Conservation (phyloP, 257 asterid species). For the Ocimum tenuiflorum region DNA sequence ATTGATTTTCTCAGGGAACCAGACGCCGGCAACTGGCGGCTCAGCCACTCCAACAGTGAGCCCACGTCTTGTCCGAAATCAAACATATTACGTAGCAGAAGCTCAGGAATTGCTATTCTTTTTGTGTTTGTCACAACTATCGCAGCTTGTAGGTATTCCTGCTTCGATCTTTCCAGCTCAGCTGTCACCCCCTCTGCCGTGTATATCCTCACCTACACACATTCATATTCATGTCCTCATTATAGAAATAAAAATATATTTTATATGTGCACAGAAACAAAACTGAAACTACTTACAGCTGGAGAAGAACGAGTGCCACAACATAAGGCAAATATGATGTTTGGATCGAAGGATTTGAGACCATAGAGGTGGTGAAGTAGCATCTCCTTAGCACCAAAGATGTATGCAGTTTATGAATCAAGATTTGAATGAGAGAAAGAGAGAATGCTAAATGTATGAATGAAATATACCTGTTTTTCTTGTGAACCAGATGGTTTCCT, state of each 20-base stretch:
- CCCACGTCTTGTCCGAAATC: slow-evolving; percentile 54
- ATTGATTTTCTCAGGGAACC: slow-evolving; percentile 73
- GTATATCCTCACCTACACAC: slow-evolving; percentile 61
- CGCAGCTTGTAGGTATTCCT: slow-evolving; percentile 79
- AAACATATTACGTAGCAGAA: slow-evolving; percentile 48
- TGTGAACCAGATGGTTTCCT: slow-evolving; percentile 50
- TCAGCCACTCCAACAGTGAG: slow-evolving; percentile 66
- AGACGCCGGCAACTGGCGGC: slow-evolving; percentile 70
- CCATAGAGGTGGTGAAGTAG: slow-evolving; percentile 47
- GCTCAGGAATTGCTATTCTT: slow-evolving; percentile 66
- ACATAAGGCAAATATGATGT: slow-evolving; percentile 74
- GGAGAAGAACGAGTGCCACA: slow-evolving; percentile 92
- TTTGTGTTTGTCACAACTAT: slow-evolving; percentile 50
- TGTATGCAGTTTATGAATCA: slow-evolving; percentile 14
- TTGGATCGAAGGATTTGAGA: slow-evolving; percentile 63
- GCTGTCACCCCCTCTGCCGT: slow-evolving; percentile 65
- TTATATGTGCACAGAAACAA: too few species aligned
- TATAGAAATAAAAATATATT: background rate
- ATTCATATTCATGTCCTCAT: background rate
- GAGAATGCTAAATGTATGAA: background rate
- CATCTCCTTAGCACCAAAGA: slow-evolving; percentile 23
- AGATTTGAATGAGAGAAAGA: background rate
- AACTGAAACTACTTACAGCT: slow-evolving; percentile 41
- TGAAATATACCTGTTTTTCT: slow-evolving; percentile 40
- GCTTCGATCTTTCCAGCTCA: slow-evolving; percentile 64